Percentiles rank a stretch among this genome's conserved stretches.
Evolutionary conservation across 768 basidiomycete genomes (phyloP).

Genomic region (Boletus reticuloceps): DNA sequence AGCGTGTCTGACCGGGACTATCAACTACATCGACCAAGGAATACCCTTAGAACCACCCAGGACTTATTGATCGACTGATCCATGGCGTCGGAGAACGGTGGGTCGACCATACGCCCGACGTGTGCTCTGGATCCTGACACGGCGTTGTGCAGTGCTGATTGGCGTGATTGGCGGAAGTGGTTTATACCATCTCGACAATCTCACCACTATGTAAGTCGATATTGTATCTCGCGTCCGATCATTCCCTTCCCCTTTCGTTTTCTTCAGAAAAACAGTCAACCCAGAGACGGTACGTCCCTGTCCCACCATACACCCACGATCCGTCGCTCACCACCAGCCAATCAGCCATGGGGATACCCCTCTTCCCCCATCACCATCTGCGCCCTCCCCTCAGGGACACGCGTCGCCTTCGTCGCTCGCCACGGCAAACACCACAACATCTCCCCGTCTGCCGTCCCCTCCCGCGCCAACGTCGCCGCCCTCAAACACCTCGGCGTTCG

Average conservation of each 20-base stretch:
- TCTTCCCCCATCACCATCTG: constrained; percentile 92
- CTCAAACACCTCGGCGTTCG: constrained; percentile 89
- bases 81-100: constrained; percentile 21
- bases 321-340: not conserved
- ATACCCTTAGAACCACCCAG: no score
- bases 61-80: no score
- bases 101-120: not conserved
- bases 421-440: constrained; percentile 84
- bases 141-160: constrained; percentile 54
- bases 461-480: constrained; percentile 92
- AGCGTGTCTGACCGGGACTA: not conserved
- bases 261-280: constrained; percentile 66
- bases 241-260: not conserved
- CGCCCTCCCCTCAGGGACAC: constrained; percentile 74
- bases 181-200: constrained; percentile 88
- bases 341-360: constrained; percentile 89
- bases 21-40: no score
- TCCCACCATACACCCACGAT: not conserved
- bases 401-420: constrained; percentile 87
- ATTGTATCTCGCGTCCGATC: not conserved
- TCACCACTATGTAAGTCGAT: constrained; percentile 74
- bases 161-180: constrained; percentile 94
- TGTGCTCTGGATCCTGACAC: not conserved
- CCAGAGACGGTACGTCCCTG: constrained; percentile 69
- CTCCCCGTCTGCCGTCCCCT: constrained; percentile 76